phyloP scores from a whole-genome alignment of 2,329 filamentous ascomycete species.

The Penicillium decumbens region DNA sequence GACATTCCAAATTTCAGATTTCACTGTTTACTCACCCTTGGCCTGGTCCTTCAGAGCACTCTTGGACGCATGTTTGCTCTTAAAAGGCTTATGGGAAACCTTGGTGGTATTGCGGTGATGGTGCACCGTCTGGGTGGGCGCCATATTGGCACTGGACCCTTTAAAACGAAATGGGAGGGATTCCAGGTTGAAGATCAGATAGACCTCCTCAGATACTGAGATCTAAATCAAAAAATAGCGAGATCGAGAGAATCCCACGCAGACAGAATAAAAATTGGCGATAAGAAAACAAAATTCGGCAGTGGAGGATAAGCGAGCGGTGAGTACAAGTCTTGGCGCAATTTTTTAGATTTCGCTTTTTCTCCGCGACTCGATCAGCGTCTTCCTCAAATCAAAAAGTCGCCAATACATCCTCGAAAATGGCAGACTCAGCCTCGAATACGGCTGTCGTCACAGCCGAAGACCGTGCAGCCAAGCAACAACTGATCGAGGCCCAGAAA shows the following conservation, averaged over 20 bases:
- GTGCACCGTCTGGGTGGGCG: conserved; percentile 60
- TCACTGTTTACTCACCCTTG: conserved; percentile 61
- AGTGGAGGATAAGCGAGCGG: conserved; percentile 37
- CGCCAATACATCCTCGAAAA: conserved; percentile 15
- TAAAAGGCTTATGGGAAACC: conserved; percentile 80
- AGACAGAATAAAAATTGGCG: conserved; percentile 15
- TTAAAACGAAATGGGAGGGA: conserved; percentile 84
- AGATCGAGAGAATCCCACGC: conserved; percentile 3
- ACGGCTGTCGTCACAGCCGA: conserved; percentile 30
- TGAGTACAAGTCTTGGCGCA: conserved; percentile 35
- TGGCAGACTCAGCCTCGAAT: conserved; percentile 28
- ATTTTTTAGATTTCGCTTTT: conserved; percentile 31
- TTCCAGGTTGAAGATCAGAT: conserved; percentile 28
- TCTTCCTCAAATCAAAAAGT: conserved; percentile 6
- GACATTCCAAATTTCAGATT: background rate
- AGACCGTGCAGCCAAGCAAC: conserved; percentile 39
- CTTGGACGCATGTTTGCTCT: conserved; percentile 86
- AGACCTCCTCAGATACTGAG: background rate
- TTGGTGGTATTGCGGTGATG: conserved; percentile 94
- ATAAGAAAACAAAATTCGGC: conserved; percentile 35
- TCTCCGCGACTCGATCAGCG: conserved; percentile 11
- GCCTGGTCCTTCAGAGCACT: conserved; percentile 74
- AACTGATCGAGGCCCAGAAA: conserved; percentile 56
- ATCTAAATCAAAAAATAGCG: conserved; percentile 4
- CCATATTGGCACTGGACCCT: conserved; percentile 66